Base-by-base conservation (phyloP, 2,329 filamentous ascomycete species). In the Fusarium xyrophilum region DNA sequence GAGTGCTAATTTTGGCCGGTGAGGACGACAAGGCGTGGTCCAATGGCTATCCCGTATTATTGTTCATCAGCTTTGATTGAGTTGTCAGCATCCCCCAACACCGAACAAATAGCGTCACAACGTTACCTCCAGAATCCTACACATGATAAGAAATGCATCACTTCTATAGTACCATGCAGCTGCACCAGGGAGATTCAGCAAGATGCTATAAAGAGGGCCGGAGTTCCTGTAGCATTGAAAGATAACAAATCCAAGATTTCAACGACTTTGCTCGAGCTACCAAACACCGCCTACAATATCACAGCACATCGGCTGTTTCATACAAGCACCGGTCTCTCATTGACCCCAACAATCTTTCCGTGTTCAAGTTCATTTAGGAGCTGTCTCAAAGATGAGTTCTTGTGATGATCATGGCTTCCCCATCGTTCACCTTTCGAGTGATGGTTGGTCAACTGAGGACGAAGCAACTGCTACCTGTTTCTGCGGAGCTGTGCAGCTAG, bases 381-480 rank as follows among this genome's bases (percentile, higher is more conserved):
- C 28, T 48, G 5, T 48, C 21, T 19, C 3, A 13, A 48, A 14
- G 8, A 54, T 54, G 51, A n/a, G 17, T 54, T 54, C 28, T 15
- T 54, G 46, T n/a, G 51, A 46, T n/a, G 51, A 54, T 25, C 39
- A 43, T 8, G 38, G 51, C 17, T 33, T 54, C 14, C 38, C 51
- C 7, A 19, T 54, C n/a, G 51, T 54, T 23, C 51, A 46, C 23
- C 51, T 54, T 25, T 54, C 51, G 17, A 44, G 28, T n/a, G 51
- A 54, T 32, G 51, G 51, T 28, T 54, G 51, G 51, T 46, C 51
- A 46, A 46, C 51, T 46, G 51, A 54, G 23, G 38, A 54, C 19
- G 51, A 54, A 46, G 38, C 38, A 15, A 54, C 51, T 7, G 51
- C 51, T 3, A 54, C 51, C 1, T 54, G 51, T 19, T 54, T 54